Base-by-base conservation (phyloP, 2,329 filamentous ascomycete species). In the Colletotrichum godetiae region DNA sequence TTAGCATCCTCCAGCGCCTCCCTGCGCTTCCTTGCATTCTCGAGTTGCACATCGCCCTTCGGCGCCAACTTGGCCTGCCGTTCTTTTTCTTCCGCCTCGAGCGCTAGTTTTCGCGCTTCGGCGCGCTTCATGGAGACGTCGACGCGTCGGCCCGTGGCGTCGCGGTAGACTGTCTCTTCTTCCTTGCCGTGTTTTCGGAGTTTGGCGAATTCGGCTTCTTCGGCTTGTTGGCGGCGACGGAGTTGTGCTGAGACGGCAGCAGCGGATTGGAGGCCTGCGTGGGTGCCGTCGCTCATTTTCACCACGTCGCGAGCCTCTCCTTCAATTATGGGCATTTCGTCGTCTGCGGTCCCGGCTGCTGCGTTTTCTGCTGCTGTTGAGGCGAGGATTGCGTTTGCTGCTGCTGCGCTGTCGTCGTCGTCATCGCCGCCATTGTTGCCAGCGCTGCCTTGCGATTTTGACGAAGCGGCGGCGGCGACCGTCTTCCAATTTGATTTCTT, bases 91-190 rank as follows among this genome's bases (percentile, higher is more conserved):
- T 95, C 92, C 0, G 92, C 93, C 76, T 93, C 94, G 5, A 82
- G 81, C 1, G 85, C 88, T 11, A 83, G 83, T 62, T 91, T 90
- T n/a, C 94, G 89, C 63, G 94, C 93, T 82, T 98, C 95, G 24
- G 95, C 95, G 29, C 95, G 90, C 82, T 94, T 95, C 93, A 98
- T 94, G 22, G 92, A 92, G 29, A 98, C 90, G 79, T 99, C 97
- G 75, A 99, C 95, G 68, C 97, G 92, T n/a, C 95, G 90, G 13
- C 97, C 97, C 3, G 94, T 97, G 12, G 97, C 97, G 83, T 99
- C 97, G 78, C 97, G 93, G 81, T 98, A 98, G 29, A 98, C 95
- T 0, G 96, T 97, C 83, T 98, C 95, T 78, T 92, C 89, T 37
- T 90, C 89, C 70, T 86, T 84, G 53, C 81, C 81, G 74, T 81